These are phyloP conservation scores for Pleurotus giganteus DNA, from an alignment of 768 basidiomycete genomes.

Conservation along the genomic window DNA sequence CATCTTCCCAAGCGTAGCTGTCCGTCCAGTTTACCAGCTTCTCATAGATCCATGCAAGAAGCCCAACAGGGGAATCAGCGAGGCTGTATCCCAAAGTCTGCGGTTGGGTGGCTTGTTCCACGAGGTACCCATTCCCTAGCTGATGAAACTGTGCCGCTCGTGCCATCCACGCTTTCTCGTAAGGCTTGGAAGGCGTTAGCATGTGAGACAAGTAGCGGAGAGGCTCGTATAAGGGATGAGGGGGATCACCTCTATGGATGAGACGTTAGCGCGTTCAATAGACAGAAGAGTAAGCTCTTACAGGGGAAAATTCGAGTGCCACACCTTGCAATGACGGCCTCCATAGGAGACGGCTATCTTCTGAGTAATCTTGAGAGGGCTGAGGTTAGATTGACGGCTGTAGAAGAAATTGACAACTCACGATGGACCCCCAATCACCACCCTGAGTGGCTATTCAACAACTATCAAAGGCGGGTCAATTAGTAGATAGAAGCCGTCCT, in stretches of 20 bases:
- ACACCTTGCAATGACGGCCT: conserved; percentile 43
- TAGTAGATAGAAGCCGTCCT: not conserved
- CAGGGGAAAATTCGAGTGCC: conserved; percentile 49
- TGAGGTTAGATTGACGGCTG: not conserved
- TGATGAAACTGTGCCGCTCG: conserved; percentile 26
- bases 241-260: conserved; percentile 15
- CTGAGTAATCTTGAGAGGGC: conserved; percentile 23
- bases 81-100: conserved; percentile 55
- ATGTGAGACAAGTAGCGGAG: conserved; percentile 23
- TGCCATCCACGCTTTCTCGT: conserved; percentile 33
- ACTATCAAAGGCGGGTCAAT: not conserved
- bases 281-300: conserved; percentile 19
- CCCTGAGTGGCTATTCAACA: conserved; percentile 40
- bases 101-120: conserved; percentile 42
- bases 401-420: not conserved
- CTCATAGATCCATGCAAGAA: conserved; percentile 55
- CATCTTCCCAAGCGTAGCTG: conserved; percentile 54
- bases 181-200: conserved; percentile 24
- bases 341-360: conserved; percentile 28
- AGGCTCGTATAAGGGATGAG: conserved; percentile 21
- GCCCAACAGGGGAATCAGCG: conserved; percentile 55
- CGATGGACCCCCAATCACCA: conserved; percentile 22
- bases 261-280: not conserved
- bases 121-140: conserved; percentile 34
- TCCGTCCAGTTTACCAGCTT: conserved; percentile 50